Conservation (phyloP, 1,139 yeast species). For the Pichia sp. region DNA sequence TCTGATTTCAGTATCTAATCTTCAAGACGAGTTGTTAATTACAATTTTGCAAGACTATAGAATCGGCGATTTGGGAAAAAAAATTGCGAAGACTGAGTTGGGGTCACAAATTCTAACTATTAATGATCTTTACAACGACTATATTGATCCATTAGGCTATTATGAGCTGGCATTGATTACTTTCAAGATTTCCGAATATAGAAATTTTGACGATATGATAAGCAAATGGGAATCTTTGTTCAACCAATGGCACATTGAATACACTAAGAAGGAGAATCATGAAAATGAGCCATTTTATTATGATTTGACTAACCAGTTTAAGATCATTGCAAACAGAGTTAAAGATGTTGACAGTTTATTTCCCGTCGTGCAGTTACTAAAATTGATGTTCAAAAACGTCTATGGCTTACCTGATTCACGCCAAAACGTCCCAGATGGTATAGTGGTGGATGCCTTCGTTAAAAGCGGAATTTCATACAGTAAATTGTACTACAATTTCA, state of each 20-base stretch:
- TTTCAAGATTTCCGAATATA: slow-evolving; percentile 75
- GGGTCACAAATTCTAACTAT: slow-evolving; percentile 61
- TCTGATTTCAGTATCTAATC: slow-evolving; percentile 75
- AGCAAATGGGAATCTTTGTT: slow-evolving; percentile 65
- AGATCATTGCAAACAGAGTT: slow-evolving; percentile 28
- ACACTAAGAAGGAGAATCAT: slow-evolving; percentile 21
- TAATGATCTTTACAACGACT: slow-evolving; percentile 76
- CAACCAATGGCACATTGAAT: slow-evolving; percentile 30
- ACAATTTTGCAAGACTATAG: slow-evolving; percentile 53
- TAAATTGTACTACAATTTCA: slow-evolving; percentile 58
- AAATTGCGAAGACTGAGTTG: slow-evolving; percentile 44
- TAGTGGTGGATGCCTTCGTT: slow-evolving; percentile 60
- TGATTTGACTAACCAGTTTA: slow-evolving; percentile 32
- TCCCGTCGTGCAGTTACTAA: slow-evolving; percentile 67
- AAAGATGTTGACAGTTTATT: slow-evolving; percentile 62
- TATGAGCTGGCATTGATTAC: slow-evolving; percentile 72
- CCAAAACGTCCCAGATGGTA: slow-evolving; percentile 35
- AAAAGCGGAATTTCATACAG: slow-evolving; percentile 71
- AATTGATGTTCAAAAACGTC: slow-evolving; percentile 34
- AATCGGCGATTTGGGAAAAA: slow-evolving; percentile 35
- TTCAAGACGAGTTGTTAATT: slow-evolving; percentile 74
- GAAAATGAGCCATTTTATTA: slow-evolving; percentile 33
- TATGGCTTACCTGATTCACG: slow-evolving; percentile 13
- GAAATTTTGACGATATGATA: slow-evolving; percentile 63
- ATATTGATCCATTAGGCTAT: slow-evolving; percentile 82